Evolutionary conservation across 176 grass and related monocot species (phyloP), one percentile per base, ranked within the genome.

Genomic region (Canna indica): DNA sequence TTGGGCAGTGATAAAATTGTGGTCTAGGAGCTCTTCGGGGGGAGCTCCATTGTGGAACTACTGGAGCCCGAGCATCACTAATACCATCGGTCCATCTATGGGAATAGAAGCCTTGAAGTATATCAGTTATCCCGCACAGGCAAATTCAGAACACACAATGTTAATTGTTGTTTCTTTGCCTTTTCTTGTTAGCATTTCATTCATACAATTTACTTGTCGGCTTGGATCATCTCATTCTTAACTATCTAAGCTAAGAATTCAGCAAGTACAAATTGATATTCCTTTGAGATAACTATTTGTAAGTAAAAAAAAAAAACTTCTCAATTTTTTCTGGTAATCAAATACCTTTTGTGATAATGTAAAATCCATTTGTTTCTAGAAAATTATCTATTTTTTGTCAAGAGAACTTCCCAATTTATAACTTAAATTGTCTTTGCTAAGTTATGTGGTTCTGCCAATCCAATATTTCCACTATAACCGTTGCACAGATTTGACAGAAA

Each of bases 41-140:
- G 56, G 36, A 42, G 94, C 94, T 36, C 86, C 95, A 5, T 66
- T 93, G 45, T 71, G 26, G 65, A 99, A 81, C 44, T 94, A 88
- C 34, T 99, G 90, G 24, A 84, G 90, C 38, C 86, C 89, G 60
- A 88, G 90, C 76, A 70, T 99, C 81, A 88, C 90, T 47, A 99
- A 99, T 76, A 99, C 95, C 63, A 88, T 94, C 22, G 95, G 95
- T 15, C 90, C 95, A 45, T 79, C 95, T 26, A 85, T 99, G 90
- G 95, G 87, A 68, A 90, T 99, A 54, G 95, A 94, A 82, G 90
- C 95, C 5, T 86, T 90, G 82, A 99, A 88, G 84, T 99, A 86
- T 75, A 99, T 99, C 78, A 99, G 95, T 80, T 94, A 99, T 76
- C 95, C 95, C 0, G 95, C 95, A n/a, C 90, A 94, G 82, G 95